These are phyloP conservation scores for Acacia confusa DNA, from an alignment of 306 rosid genomes.

Conservation along the genomic window DNA sequence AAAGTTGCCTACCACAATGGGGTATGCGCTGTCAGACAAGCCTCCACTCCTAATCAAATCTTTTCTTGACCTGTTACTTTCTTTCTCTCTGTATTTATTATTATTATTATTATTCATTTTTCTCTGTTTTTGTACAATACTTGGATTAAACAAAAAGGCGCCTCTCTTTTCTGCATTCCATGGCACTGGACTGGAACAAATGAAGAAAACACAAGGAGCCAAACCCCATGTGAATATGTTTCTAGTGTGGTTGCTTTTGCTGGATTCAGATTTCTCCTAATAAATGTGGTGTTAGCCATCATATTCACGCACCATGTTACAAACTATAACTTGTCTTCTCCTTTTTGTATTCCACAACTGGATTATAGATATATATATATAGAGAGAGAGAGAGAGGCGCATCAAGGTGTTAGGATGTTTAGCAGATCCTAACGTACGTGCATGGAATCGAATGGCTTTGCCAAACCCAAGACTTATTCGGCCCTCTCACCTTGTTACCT, in stretches of 20 bases:
- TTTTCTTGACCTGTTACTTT: slow-evolving; percentile 33
- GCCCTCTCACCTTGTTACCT: too few species aligned
- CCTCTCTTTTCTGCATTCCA: slow-evolving; percentile 45
- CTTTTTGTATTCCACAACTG: not conserved
- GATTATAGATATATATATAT: not conserved
- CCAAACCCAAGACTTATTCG: not conserved
- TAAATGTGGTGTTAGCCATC: not conserved
- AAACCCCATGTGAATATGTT: slow-evolving; percentile 31
- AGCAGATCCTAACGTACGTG: not conserved
- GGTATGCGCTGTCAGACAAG: slow-evolving; percentile 54
- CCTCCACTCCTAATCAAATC: slow-evolving; percentile 43
- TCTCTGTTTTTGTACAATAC: slow-evolving; percentile 25
- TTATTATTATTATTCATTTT: not conserved
- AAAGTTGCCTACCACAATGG: slow-evolving; percentile 67
- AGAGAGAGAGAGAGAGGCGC: too few species aligned
- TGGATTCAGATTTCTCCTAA: not conserved
- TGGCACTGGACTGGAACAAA: slow-evolving; percentile 32
- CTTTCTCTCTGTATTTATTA: not conserved
- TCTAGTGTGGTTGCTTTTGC: not conserved
- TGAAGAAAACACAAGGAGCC: slow-evolving; percentile 16
- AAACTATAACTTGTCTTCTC: not conserved
- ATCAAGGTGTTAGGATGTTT: not conserved
- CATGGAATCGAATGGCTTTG: slow-evolving; percentile 24
- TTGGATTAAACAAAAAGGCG: slow-evolving; percentile 47
- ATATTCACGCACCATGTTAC: not conserved